A percentile compares a stretch with the other conserved stretches of the same genome.
Evolutionary conservation across 805 yeast species (phyloP).

Genomic region (Hanseniaspora nectarophila): DNA sequence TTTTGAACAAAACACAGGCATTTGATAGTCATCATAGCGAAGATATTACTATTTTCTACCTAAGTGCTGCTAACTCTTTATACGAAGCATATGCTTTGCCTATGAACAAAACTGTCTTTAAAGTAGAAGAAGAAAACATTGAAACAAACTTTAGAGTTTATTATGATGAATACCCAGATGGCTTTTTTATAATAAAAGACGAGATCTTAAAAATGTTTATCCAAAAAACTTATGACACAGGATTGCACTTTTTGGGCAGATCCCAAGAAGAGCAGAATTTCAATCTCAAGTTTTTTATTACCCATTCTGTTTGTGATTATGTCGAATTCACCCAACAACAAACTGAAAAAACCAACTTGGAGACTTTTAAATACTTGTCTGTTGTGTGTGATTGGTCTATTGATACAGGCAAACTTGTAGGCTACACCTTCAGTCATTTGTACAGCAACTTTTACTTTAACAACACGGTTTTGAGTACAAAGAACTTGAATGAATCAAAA

Average conservation of each 20-base stretch:
- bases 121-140: neutral
- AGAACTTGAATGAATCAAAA: neutral
- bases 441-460: neutral
- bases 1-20: conserved; percentile 20
- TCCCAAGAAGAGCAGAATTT: neutral
- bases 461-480: neutral
- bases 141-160: too few relatives aligned
- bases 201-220: neutral
- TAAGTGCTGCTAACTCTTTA: conserved; percentile 45
- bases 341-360: neutral
- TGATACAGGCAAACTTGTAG: neutral
- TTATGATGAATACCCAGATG: neutral
- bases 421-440: neutral
- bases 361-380: neutral
- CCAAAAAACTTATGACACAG: neutral
- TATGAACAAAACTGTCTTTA: neutral
- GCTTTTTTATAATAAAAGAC: neutral
- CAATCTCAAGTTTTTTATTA: neutral
- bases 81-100: conserved; percentile 26
- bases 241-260: neutral
- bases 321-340: neutral
- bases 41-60: conserved; percentile 37
- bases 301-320: neutral
- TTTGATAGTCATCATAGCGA: conserved; percentile 24
- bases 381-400: neutral